phyloP scores from a whole-genome alignment of 2,329 filamentous ascomycete species.

The Cytospora chrysosperma region DNA sequence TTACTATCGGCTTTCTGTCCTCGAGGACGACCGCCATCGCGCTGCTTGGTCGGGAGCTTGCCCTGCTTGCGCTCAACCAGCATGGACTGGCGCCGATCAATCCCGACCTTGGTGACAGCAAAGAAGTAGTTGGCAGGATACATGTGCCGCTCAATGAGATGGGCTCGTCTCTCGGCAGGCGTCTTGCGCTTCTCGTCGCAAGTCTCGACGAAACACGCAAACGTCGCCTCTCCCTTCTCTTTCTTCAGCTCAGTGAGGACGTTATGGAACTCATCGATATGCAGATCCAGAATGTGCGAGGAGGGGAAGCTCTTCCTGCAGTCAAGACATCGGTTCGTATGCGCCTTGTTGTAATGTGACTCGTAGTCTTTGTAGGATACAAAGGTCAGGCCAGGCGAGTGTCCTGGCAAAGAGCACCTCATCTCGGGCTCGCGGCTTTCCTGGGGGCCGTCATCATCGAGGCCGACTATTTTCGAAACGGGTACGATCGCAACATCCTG shows the following conservation, averaged over 20 bases:
- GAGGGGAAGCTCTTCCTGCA: conserved; percentile 89
- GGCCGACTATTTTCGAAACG: conserved; percentile 56
- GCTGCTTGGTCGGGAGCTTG: conserved; percentile 43
- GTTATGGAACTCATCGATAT: conserved; percentile 92
- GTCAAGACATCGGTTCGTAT: conserved; percentile 80
- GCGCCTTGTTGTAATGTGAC: conserved; percentile 76
- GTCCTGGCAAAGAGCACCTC: conserved; percentile 79
- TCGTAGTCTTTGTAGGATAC: conserved; percentile 78
- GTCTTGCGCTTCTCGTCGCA: conserved; percentile 85
- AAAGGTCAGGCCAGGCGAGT: conserved; percentile 70
- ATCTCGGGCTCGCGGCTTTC: conserved; percentile 52
- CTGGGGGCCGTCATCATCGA: conserved; percentile 48
- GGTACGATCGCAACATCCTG: conserved; percentile 30
- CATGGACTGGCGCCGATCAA: conserved; percentile 80
- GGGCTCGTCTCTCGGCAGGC: conserved; percentile 78
- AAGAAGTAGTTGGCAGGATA: conserved; percentile 91
- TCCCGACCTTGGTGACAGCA: conserved; percentile 81
- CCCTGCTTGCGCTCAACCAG: conserved; percentile 54
- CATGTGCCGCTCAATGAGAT: conserved; percentile 91
- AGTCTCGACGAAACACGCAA: conserved; percentile 83
- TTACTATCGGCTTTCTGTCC: conserved; percentile 34
- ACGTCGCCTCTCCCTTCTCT: conserved; percentile 68
- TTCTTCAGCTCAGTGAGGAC: conserved; percentile 69
- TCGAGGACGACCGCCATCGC: conserved; percentile 22
- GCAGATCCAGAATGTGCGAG: conserved; percentile 73